Evolutionary conservation across 2,329 filamentous ascomycete genomes (phyloP), one percentile per base, ranked within the genome.

Genomic region (Phoma herbarum): DNA sequence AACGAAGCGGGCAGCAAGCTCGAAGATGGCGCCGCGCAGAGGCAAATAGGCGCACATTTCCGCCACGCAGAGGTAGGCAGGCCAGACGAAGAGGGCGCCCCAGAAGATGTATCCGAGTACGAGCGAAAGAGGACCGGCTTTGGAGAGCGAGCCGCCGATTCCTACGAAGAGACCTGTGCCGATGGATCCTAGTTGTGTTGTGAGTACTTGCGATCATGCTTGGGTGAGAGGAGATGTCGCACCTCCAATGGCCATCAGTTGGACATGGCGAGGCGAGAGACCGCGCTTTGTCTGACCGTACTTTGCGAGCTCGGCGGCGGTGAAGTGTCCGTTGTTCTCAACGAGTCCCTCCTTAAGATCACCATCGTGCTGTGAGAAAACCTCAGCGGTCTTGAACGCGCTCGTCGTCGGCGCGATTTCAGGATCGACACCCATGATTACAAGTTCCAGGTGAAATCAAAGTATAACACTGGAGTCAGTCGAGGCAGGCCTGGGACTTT

Each of bases 1-100:
- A 66, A 88, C 90, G 78, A 91, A 93, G 47, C 91, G 84, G 57
- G 86, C 83, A 8, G 90, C 90, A 71, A 92, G 93, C 70, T 89
- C 89, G 60, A 89, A 90, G 77, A 94, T 93, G 62, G 90, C 90
- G 68, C 89, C 86, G 49, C 87, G 85, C 66, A 92, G 82, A 43
- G 91, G 91, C 22, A 94, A 75, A 88, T 89, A 93, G 43, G 90
- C 85, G 9, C 90, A 89, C 89, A 94, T 93, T 77, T 93, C 90
- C 59, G 90, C 90, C 3, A 93, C 88, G 60, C 86, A 87, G 88
- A 93, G 91, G 67, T 72, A 71, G 53, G 70, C 64, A 12, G 63
- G 69, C 44, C 54, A 72, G 14, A 72, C 65, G 42, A 65, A 67
- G 22, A 67, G 47, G 0, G 57, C 50, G 10, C 61, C 61, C 52